phyloP scores from a whole-genome alignment of 169 alveolate genomes.

The Babesia bigemina region DNA sequence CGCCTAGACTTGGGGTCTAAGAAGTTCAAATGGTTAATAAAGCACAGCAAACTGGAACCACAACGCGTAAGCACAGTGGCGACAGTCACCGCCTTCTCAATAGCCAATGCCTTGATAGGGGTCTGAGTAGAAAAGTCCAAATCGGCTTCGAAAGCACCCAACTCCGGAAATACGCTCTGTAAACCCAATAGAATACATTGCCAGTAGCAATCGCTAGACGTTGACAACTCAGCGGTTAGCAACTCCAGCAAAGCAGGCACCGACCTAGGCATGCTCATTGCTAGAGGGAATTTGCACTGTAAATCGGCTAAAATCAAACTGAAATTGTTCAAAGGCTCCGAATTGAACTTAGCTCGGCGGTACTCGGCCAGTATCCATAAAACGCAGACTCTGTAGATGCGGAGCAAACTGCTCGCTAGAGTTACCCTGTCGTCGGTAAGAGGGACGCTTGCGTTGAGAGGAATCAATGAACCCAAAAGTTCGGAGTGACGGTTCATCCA shows the following conservation, averaged over 20 bases:
- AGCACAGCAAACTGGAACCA: conserved; percentile 27
- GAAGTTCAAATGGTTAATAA: conserved; percentile 26
- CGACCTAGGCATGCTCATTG: conserved; percentile 35
- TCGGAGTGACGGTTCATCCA: conserved; percentile 65
- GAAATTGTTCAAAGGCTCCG: conserved; percentile 41
- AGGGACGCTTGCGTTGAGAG: background rate
- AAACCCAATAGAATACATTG: conserved; percentile 46
- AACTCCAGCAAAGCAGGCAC: conserved; percentile 37
- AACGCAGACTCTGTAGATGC: conserved; percentile 47
- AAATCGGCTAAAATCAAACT: conserved; percentile 54
- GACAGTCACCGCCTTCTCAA: conserved; percentile 42
- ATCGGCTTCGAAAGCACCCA: conserved; percentile 67
- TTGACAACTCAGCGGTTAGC: conserved; percentile 26
- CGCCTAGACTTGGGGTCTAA: conserved; percentile 11
- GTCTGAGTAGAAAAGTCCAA: conserved; percentile 49
- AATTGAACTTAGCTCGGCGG: conserved; percentile 24
- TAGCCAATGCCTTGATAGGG: conserved; percentile 44
- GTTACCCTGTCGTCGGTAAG: conserved; percentile 24
- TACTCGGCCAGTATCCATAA: conserved; percentile 54
- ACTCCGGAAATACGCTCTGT: conserved; percentile 56
- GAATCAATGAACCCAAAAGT: conserved; percentile 5
- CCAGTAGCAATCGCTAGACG: conserved; percentile 37
- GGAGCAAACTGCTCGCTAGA: conserved; percentile 30
- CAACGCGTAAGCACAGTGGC: conserved; percentile 39
- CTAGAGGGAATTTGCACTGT: conserved; percentile 67